Percentiles rank a stretch among this genome's conserved stretches.
Evolutionary conservation across 2,329 filamentous ascomycete genomes (phyloP).

Genomic region (Diplodia intermedia): DNA sequence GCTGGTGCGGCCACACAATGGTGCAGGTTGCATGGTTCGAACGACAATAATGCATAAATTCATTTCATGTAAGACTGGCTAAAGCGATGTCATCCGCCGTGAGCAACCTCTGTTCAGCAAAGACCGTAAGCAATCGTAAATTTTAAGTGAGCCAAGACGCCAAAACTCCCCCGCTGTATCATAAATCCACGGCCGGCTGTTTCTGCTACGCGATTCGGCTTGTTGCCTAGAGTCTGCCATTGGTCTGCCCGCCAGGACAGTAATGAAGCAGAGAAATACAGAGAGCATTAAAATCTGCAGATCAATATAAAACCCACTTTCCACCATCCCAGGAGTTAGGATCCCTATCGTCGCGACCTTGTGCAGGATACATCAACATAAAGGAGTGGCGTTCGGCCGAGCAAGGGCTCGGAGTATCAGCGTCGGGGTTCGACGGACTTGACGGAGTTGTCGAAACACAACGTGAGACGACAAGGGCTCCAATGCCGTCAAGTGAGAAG

Average conservation of each 20-base stretch:
- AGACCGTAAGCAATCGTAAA: neutral
- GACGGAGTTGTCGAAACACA: neutral
- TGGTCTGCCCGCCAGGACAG: neutral
- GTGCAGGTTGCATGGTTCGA: neutral
- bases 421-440: too few species aligned
- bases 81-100: too few species aligned
- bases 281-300: neutral
- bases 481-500: conserved; percentile 1
- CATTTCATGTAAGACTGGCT: neutral
- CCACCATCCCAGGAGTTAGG: neutral
- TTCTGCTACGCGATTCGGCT: neutral
- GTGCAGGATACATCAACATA: neutral
- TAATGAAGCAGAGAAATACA: neutral
- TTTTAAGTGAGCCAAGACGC: conserved; percentile 3
- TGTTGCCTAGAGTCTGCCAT: neutral
- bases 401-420: neutral
- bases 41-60: neutral
- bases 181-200: neutral
- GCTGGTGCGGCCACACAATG: too few species aligned
- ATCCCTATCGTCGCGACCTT: neutral
- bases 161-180: conserved; percentile 11
- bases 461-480: conserved; percentile 9
- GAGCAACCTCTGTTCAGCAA: neutral
- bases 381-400: neutral
- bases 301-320: neutral